Evolutionary conservation across 1,284 basidiomycete species (phyloP).

Genomic region (Irpex rosettiformis): DNA sequence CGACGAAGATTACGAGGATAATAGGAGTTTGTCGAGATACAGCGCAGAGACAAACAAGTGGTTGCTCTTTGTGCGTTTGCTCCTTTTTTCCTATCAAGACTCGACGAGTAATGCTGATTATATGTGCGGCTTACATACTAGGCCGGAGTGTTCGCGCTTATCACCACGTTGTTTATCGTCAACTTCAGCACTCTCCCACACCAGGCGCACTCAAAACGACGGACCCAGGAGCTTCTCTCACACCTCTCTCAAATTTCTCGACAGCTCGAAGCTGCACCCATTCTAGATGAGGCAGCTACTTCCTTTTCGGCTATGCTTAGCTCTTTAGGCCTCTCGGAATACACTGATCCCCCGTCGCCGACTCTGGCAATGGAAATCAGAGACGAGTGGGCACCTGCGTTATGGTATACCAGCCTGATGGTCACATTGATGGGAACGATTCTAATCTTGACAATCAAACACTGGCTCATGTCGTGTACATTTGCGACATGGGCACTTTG

Average conservation of each 20-base stretch:
- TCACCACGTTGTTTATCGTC: conserved; percentile 11
- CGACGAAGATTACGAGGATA: conserved; percentile 12
- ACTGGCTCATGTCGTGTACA: conserved; percentile 13
- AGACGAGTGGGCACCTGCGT: conserved; percentile 11
- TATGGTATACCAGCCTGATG: conserved; percentile 10
- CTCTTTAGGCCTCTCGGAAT: neutral
- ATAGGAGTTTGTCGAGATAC: neutral
- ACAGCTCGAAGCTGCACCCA: neutral
- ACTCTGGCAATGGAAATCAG: neutral
- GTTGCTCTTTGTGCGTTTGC: conserved; percentile 12
- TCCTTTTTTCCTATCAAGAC: too few species aligned
- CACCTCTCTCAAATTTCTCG: neutral
- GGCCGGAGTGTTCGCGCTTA: conserved; percentile 11
- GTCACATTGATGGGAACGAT: conserved; percentile 8
- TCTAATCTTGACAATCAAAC: conserved; percentile 10
- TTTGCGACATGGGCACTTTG: neutral
- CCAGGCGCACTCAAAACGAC: neutral
- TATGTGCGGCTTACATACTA: too few species aligned
- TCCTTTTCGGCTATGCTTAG: neutral
- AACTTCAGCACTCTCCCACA: conserved; percentile 3
- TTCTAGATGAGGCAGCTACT: neutral
- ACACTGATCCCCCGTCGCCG: neutral
- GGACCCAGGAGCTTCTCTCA: neutral
- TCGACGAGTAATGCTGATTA: too few species aligned
- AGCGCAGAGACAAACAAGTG: conserved; percentile 9